phyloP scores from a whole-genome alignment of 345 rosid genomes.

The Euphorbia pulcherrima region DNA sequence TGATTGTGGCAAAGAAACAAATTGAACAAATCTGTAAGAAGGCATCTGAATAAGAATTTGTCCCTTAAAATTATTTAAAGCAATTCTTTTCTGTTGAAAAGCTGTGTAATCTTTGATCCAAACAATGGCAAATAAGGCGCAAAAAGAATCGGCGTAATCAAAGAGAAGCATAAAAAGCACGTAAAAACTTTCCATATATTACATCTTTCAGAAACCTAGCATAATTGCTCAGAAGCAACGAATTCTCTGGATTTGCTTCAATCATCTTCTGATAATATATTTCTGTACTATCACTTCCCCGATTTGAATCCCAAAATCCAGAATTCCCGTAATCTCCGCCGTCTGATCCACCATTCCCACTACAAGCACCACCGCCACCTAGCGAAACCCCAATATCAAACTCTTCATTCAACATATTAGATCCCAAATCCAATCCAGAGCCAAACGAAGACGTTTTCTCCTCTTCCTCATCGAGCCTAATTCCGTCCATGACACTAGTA shows the following conservation, averaged over 20 bases:
- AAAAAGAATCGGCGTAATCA: not conserved
- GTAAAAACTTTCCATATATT: not conserved
- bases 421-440: constrained; percentile 10
- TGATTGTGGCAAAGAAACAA: no score
- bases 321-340: constrained; percentile 37
- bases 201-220: constrained; percentile 91
- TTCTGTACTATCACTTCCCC: constrained; percentile 45
- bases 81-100: not conserved
- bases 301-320: constrained; percentile 34
- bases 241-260: constrained; percentile 75
- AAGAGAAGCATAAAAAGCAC: not conserved
- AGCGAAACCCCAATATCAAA: constrained; percentile 21
- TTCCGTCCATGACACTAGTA: constrained; percentile 24
- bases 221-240: constrained; percentile 73
- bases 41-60: not conserved
- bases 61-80: no score
- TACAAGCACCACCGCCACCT: constrained; percentile 33
- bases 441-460: constrained; percentile 18
- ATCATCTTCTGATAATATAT: constrained; percentile 69
- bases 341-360: constrained; percentile 45
- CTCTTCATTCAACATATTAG: constrained; percentile 22
- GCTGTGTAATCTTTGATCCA: not conserved
- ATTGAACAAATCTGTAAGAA: not conserved
- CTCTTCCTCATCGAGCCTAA: constrained; percentile 38
- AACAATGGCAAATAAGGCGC: no score